Base-by-base conservation (phyloP, 306 rosid genomes). In the Sicyos baderoa region DNA sequence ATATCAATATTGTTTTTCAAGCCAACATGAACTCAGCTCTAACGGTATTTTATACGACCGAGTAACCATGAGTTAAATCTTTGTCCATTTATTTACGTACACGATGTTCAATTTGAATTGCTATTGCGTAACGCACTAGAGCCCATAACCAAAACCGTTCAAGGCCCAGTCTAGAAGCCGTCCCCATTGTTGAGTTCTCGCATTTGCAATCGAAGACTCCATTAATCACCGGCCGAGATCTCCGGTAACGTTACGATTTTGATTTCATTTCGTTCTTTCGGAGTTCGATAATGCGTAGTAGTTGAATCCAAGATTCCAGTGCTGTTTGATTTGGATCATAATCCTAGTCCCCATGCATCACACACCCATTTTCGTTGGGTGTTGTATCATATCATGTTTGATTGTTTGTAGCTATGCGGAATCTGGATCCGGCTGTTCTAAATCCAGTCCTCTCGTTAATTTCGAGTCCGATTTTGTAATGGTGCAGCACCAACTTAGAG, bases 401-500 rank as follows among this genome's bases (percentile, higher is more conserved):
- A 48, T 68, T 27, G 10, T 64, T 9, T 42, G 82, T 65, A 61
- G 82, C 52, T 25, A 79, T 87, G 95, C 84, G 72, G 86, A 86
- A 83, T 79, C 83, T 40, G 80, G 68, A 61, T 75, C 79, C 25
- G 56, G 58, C 17, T 91, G 97, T 79, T 23, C 80, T 45, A 79
- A 82, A 48, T 57, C 64, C 69, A 83, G 81, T 59, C 63, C 84
- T 4, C 19, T 84, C 18, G 82, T 83, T 35, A 75, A 75, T 77
- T 82, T 53, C 23, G 84, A 78, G 50, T 76, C 83, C 37, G 86
- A 83, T 3, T 86, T 91, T 80, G 45, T 65, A 63, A 86, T 91
- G 97, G 86, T 87, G 47, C 97, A 89, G 71, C 97, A 86, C 64
- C 97, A 91, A 54, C 84, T 91, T 9, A 73, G 97, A 71, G 97